Percentiles rank a stretch among this genome's conserved stretches.
Evolutionary conservation across 306 rosid genomes (phyloP).

Genomic region (Castanea crenata): DNA sequence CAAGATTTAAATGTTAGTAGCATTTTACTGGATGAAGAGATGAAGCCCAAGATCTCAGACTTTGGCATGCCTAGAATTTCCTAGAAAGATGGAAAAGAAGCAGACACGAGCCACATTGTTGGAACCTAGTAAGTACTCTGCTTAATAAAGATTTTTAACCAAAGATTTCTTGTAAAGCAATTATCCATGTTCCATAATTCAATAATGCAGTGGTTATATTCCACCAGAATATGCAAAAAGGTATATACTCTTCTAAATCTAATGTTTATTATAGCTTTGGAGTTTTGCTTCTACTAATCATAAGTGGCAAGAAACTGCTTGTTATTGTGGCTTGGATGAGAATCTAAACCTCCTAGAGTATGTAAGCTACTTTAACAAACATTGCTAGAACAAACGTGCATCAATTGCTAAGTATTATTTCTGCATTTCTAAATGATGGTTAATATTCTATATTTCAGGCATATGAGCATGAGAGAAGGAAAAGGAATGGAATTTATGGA

Average conservation of each 20-base stretch:
- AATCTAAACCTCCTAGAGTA: conserved; percentile 47
- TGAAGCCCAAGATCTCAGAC: conserved; percentile 39
- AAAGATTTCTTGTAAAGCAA: neutral
- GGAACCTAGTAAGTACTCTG: conserved; percentile 30
- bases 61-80: conserved; percentile 37
- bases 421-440: neutral
- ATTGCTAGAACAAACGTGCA: neutral
- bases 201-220: conserved; percentile 29
- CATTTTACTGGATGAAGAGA: conserved; percentile 22
- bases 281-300: conserved; percentile 55
- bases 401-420: neutral
- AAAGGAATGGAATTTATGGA: conserved; percentile 49
- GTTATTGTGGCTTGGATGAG: conserved; percentile 41
- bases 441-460: conserved; percentile 33
- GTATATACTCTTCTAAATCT: conserved; percentile 57
- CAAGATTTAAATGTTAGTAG: conserved; percentile 35
- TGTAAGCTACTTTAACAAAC: conserved; percentile 27
- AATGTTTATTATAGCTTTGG: conserved; percentile 35
- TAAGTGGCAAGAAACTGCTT: conserved; percentile 50
- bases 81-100: conserved; percentile 17
- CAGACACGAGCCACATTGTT: conserved; percentile 25
- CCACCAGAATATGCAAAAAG: conserved; percentile 35
- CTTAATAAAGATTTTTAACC: neutral
- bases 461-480: conserved; percentile 41
- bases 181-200: neutral